Base-by-base conservation (phyloP, 2,329 filamentous ascomycete genomes). In the Verticillium tricorpus region DNA sequence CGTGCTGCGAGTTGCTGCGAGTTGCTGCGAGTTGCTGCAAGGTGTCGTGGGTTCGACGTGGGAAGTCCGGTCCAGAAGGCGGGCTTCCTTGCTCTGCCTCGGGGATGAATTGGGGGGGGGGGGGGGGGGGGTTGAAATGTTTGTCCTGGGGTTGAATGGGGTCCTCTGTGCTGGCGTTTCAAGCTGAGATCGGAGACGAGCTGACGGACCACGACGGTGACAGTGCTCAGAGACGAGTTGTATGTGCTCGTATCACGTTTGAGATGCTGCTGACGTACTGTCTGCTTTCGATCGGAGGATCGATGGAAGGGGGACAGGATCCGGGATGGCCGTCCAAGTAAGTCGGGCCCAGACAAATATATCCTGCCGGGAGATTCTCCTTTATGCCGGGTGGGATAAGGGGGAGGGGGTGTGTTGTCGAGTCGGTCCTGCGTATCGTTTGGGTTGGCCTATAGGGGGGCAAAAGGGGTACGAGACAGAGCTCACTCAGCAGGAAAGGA, bases 141-240 rank as follows among this genome's bases (percentile, higher is more conserved):
- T n/a, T n/a, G n/a, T n/a, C n/a, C n/a, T n/a, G n/a, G n/a, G 5
- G 3, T 17, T 12, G 32, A 37, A 35, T 25, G 8, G 56, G 17
- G 32, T 14, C 56, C 15, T 34, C 28, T 50, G 39, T 58, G 57
- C 57, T 58, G 57, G 57, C 57, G 57, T 58, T 58, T 58, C 57
- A 58, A 58, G 45, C 22, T 28, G 35, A 40, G 25, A 31, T 15
- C 57, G 45, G 25, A 32, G 37, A 50, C 39, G 31, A 7, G 19
- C 57, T 58, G 28, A 58, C 22, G 45, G 57, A 31, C 37, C 57
- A 50, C 57, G 35, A 39, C 35, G 25, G 17, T 17, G 39, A 58
- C 39, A 50, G 39, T 50, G 57, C 39, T 58, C 22, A 12, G 32
- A 6, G 37, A 58, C 32, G 19, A 52, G 8, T 11, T 52, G 45